Base-by-base conservation (phyloP, 768 basidiomycete species). In the Lactarius indigo region DNA sequence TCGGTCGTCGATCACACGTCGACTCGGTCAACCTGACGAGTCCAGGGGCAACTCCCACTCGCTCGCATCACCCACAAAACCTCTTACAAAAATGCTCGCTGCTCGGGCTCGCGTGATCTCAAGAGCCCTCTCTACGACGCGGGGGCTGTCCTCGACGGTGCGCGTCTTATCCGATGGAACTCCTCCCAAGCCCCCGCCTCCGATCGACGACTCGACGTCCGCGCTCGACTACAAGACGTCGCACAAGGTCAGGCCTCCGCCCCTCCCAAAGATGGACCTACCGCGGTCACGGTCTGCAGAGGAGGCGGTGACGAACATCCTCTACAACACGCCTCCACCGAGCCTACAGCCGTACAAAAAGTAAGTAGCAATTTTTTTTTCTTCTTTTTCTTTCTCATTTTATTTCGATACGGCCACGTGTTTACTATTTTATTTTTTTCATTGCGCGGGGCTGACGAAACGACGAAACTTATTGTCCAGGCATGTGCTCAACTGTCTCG, bases 261-360 rank as follows among this genome's bases (percentile, higher is more conserved):
- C 93, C 20, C 83, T 97, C 18, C 95, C 95, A 0, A 83, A 85
- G 13, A 92, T 88, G 75, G 92, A 96, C 73, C 76, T 91, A n/a
- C 94, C 93, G 3, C 85, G 92, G 60, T 81, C 86, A 15, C 85
- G 94, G 57, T 89, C 84, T 12, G 96, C 96, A 23, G 95, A 97
- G 76, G 94, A 98, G 78, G 94, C 96, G 35, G 96, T 98, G 39
- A 96, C 94, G 37, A 98, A 98, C 74, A 98, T 98, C 72, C 80
- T 98, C 17, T 98, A 98, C 80, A 97, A 98, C 74, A 96, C 95
- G 3, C 94, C 93, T 10, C 92, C 94, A 28, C 92, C 94, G 5
- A 94, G 90, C 74, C 76, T 91, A 57, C 92, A 96, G 74, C 94
- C 94, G 2, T 97, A 88, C 79, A 96, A 96, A 84, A 92, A 90